Percentiles rank a stretch among this genome's conserved stretches.
Evolutionary conservation across 2,329 filamentous ascomycete species (phyloP).

Genomic region (Aureobasidium uvarum): DNA sequence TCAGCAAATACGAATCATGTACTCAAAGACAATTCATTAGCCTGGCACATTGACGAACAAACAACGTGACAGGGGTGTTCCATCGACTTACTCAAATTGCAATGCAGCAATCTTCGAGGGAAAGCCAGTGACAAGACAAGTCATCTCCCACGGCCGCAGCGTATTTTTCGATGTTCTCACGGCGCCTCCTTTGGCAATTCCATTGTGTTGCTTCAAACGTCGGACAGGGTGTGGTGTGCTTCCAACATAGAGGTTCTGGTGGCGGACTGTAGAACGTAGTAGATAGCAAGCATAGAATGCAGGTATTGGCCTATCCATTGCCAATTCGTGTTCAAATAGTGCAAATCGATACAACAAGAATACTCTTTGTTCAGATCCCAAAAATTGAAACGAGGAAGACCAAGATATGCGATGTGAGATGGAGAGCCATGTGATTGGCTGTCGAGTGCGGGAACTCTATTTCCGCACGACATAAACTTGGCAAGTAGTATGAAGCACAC

Average conservation of each 20-base stretch:
- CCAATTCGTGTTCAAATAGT: constrained; percentile 16
- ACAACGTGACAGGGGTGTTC: background rate
- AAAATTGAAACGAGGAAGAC: constrained; percentile 7
- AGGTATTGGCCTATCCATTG: constrained; percentile 63
- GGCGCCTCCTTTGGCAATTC: constrained; percentile 75
- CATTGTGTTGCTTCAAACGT: constrained; percentile 90
- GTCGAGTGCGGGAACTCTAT: constrained; percentile 15
- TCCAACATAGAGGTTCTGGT: constrained; percentile 77
- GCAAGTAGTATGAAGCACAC: too few relatives aligned
- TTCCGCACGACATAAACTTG: too few relatives aligned
- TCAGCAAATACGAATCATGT: background rate
- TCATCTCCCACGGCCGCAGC: constrained; percentile 88
- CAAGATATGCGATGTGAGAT: constrained; percentile 14
- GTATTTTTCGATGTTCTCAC: constrained; percentile 65
- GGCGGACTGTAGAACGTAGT: constrained; percentile 74
- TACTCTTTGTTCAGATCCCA: background rate
- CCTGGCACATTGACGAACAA: background rate
- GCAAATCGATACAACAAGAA: background rate
- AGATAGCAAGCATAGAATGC: constrained; percentile 93
- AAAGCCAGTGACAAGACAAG: constrained; percentile 81
- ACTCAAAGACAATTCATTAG: background rate
- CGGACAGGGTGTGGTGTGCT: constrained; percentile 86
- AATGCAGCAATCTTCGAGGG: constrained; percentile 81
- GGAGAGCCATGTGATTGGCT: constrained; percentile 16
- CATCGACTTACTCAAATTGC: constrained; percentile 78